Percentiles rank a stretch among this genome's conserved stretches.
These are phyloP conservation scores for Tritrichomonas musculus DNA, from an alignment of 208 protist species.

Conservation along the genomic window DNA sequence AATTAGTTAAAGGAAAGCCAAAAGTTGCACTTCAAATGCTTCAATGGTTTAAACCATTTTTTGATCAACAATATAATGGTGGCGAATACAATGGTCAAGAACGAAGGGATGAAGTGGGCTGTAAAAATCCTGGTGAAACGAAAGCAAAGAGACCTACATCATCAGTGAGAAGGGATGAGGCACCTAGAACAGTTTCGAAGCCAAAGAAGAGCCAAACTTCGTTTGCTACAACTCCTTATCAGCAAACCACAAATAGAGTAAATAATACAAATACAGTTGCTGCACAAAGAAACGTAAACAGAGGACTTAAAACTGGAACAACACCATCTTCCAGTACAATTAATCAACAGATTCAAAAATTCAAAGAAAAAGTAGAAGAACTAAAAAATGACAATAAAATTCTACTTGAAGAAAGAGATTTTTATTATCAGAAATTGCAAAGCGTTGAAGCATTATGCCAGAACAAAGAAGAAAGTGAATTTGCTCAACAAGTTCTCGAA, in stretches of 20 bases:
- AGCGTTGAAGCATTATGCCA: conserved; percentile 8
- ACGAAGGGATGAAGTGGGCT: background rate
- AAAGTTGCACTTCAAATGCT: background rate
- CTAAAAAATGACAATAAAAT: background rate
- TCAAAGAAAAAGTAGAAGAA: background rate
- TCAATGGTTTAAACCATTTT: background rate
- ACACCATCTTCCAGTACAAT: background rate
- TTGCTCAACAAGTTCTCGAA: background rate
- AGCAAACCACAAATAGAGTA: background rate
- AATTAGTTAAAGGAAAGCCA: background rate
- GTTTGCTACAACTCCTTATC: background rate
- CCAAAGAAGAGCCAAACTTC: background rate
- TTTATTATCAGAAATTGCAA: conserved; percentile 5
- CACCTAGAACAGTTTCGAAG: no score
- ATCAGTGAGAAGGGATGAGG: background rate
- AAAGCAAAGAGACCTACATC: background rate
- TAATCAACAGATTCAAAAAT: background rate
- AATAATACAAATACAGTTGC: background rate
- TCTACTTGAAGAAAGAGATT: background rate
- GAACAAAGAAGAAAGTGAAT: background rate
- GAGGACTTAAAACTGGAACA: background rate
- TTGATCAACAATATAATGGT: background rate
- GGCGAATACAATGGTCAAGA: background rate
- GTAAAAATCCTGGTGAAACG: background rate
- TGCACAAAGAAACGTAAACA: background rate